Evolutionary conservation across 2,329 filamentous ascomycete genomes (phyloP).

Genomic region (Paraphoma chrysanthemicola): DNA sequence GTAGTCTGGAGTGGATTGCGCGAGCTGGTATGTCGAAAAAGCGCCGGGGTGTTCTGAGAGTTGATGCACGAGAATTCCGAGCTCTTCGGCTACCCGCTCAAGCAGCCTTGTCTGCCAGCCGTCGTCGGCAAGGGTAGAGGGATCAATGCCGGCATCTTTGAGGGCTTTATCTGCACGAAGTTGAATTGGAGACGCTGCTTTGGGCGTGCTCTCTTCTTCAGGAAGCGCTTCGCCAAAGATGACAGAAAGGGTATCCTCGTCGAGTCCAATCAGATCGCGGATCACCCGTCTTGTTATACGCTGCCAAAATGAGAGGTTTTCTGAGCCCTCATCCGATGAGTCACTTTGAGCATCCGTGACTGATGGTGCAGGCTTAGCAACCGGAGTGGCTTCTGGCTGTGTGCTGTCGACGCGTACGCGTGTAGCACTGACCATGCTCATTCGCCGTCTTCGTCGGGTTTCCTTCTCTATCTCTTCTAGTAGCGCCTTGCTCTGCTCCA

Average conservation of each 20-base stretch:
- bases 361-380: constrained; percentile 20
- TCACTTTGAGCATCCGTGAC: constrained; percentile 41
- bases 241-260: constrained; percentile 82
- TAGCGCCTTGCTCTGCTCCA: constrained; percentile 86
- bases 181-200: constrained; percentile 25
- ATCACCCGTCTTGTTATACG: constrained; percentile 86
- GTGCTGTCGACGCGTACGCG: constrained; percentile 37
- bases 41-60: constrained; percentile 87
- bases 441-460: constrained; percentile 71
- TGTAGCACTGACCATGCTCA: constrained; percentile 62
- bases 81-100: constrained; percentile 83
- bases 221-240: constrained; percentile 84
- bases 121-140: constrained; percentile 44
- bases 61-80: constrained; percentile 82
- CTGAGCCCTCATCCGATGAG: constrained; percentile 50
- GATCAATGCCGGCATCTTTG: constrained; percentile 29
- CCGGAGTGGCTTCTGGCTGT: constrained; percentile 16
- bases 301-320: constrained; percentile 76
- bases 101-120: constrained; percentile 80
- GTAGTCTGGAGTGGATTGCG: constrained; percentile 70
- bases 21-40: constrained; percentile 79
- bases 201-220: constrained; percentile 40
- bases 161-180: constrained; percentile 25
- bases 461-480: constrained; percentile 90
- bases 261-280: constrained; percentile 87